Conservation (phyloP, 805 yeast species). For the Soucietia sequanensis region DNA sequence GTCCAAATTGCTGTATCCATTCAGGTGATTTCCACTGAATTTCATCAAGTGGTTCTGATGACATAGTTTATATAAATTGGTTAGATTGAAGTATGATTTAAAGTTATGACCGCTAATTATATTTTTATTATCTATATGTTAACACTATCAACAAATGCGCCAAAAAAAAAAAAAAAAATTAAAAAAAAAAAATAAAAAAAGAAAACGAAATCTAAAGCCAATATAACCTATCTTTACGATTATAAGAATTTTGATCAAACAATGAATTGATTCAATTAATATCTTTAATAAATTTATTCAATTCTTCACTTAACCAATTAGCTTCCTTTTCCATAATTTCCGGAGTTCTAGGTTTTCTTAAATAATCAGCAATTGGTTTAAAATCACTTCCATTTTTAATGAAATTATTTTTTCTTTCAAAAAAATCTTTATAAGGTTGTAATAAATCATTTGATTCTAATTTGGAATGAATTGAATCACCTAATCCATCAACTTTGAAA, state of each 20-base stretch:
- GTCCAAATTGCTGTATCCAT: constrained; percentile 89
- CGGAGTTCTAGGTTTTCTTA: constrained; percentile 54
- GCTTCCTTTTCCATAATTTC: constrained; percentile 79
- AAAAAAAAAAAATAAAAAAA: too few species aligned
- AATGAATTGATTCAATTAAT: too few species aligned
- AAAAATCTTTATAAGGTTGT: constrained; percentile 23
- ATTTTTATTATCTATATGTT: too few species aligned
- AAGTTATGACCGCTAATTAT: too few species aligned
- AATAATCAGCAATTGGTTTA: constrained; percentile 43
- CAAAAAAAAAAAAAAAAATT: too few species aligned
- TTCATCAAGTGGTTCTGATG: constrained; percentile 62
- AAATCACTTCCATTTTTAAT: constrained; percentile 27
- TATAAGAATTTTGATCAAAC: too few species aligned
- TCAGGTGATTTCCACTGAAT: constrained; percentile 97
- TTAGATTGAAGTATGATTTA: background rate
- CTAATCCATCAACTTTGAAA: constrained; percentile 52
- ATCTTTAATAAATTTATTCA: constrained; percentile 25
- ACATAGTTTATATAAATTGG: background rate
- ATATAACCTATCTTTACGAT: too few species aligned
- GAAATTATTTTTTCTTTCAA: constrained; percentile 21
- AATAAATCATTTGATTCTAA: constrained; percentile 59
- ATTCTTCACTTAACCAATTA: constrained; percentile 42
- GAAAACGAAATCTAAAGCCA: too few species aligned
- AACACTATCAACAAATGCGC: too few species aligned
- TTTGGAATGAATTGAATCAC: constrained; percentile 71